Evolutionary conservation across 441 rosid species (phyloP).

Genomic region (Metrosideros polymorpha): DNA sequence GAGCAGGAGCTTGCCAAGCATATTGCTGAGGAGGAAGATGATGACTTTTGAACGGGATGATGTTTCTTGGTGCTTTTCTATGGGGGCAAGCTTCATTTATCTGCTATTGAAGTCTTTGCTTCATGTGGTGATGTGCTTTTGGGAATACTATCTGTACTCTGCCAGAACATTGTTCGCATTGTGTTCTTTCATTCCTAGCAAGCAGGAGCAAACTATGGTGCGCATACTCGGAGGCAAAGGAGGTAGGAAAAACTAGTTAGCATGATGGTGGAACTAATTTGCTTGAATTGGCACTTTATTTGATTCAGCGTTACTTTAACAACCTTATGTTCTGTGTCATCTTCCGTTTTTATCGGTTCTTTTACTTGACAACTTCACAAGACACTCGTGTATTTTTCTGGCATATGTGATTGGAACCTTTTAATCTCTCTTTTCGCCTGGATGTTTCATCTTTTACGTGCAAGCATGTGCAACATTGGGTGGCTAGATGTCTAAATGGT

Average conservation of each 20-base stretch:
- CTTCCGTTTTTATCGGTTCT: background rate
- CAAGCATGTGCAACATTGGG: background rate
- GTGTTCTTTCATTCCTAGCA: background rate
- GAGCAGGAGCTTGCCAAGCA: constrained; percentile 59
- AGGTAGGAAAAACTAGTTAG: background rate
- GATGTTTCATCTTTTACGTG: background rate
- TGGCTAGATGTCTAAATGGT: background rate
- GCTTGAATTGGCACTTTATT: background rate
- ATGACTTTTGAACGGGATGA: constrained; percentile 24
- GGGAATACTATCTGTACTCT: background rate
- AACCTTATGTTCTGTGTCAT: background rate
- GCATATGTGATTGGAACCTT: background rate
- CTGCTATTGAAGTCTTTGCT: background rate
- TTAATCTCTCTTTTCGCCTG: background rate
- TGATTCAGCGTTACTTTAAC: background rate
- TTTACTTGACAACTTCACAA: background rate
- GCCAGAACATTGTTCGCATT: background rate
- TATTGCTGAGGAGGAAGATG: constrained; percentile 59
- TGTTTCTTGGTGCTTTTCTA: background rate
- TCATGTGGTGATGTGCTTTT: background rate
- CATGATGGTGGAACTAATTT: background rate
- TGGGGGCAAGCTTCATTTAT: background rate
- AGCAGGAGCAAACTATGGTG: background rate
- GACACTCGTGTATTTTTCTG: background rate
- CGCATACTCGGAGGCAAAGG: background rate